Evolutionary conservation across 2,329 filamentous ascomycete species (phyloP), one percentile per base, ranked within the genome.

Genomic region (Trichoderma sp.): DNA sequence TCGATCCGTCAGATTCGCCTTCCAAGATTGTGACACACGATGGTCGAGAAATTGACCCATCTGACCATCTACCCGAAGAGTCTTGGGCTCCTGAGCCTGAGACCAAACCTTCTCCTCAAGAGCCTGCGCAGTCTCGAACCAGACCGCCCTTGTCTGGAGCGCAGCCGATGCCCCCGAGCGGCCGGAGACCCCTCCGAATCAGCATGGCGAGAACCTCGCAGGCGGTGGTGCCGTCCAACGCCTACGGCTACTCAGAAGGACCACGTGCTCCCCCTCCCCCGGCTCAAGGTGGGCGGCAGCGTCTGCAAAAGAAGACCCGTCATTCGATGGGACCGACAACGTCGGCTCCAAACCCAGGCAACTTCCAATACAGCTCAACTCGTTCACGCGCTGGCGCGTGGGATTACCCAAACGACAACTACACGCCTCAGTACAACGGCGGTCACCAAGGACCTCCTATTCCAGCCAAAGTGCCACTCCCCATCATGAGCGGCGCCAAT

Each of bases 31-130:
- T 94, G 68, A 92, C 89, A 1, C 87, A 92, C 74, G 92, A 94
- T 78, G 93, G 93, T 7, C 87, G 91, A 70, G 91, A 94, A 76
- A 87, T 95, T 70, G 93, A 95, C 77, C 93, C 93, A 1, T 93
- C 92, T 0, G 93, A 95, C 79, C 92, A 95, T 78, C 84, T 95
- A 15, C 93, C 93, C 0, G 88, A 93, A 78, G 90, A 93, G 70
- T 89, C 89, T 1, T 94, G 92, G 92, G 92, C 92, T 2, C 92
- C 92, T 0, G 92, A 94, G 76, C 92, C 92, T 0, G 91, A 93
- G 75, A 86, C 87, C 2, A 81, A 81, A 73, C 74, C 78, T 34
- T 78, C 75, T 57, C 74, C 30, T 4, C 60, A 78, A 64, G 72
- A 77, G 21, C 75, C 78, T 1, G 73, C 77, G 70, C 79, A 83